phyloP scores from a whole-genome alignment of 495 filamentous ascomycete species.

The Pseudotulostoma volvatum region DNA sequence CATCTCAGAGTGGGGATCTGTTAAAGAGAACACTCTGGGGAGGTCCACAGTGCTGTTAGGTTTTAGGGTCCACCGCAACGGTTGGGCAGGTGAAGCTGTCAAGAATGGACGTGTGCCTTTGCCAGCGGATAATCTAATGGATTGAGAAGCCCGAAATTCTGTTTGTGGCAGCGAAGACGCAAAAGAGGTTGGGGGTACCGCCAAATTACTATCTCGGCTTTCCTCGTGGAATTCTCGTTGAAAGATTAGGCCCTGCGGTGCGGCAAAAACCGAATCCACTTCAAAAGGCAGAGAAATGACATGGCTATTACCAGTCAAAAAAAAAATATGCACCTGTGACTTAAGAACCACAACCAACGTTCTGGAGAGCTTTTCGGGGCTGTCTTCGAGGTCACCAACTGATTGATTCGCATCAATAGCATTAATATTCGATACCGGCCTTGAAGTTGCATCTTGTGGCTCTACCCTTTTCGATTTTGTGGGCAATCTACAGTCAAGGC shows the following conservation, averaged over 20 bases:
- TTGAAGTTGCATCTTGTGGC: constrained; percentile 6
- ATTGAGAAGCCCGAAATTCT: constrained; percentile 28
- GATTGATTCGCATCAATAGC: constrained; percentile 6
- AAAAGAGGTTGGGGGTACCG: constrained; percentile 66
- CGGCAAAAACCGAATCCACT: constrained; percentile 71
- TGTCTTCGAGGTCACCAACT: constrained; percentile 7
- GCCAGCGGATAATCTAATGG: constrained; percentile 27
- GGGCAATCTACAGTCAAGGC: background rate
- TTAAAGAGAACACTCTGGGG: constrained; percentile 70
- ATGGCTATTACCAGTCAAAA: constrained; percentile 75
- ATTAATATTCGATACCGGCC: constrained; percentile 11
- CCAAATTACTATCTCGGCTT: constrained; percentile 11
- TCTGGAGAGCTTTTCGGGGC: constrained; percentile 24
- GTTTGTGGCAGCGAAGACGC: constrained; percentile 39
- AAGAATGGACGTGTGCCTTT: constrained; percentile 21
- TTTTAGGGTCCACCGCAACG: constrained; percentile 13
- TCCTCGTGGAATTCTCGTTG: constrained; percentile 49
- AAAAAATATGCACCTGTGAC: constrained; percentile 84
- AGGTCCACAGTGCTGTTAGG: constrained; percentile 36
- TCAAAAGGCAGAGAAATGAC: constrained; percentile 89
- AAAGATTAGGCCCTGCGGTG: constrained; percentile 65
- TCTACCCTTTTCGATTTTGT: background rate
- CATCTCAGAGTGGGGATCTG: constrained; percentile 73
- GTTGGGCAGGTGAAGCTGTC: constrained; percentile 12
- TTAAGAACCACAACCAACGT: constrained; percentile 84